These are phyloP conservation scores for Hypoxylon sp. DNA, from an alignment of 2,329 filamentous ascomycete species.

Conservation along the genomic window DNA sequence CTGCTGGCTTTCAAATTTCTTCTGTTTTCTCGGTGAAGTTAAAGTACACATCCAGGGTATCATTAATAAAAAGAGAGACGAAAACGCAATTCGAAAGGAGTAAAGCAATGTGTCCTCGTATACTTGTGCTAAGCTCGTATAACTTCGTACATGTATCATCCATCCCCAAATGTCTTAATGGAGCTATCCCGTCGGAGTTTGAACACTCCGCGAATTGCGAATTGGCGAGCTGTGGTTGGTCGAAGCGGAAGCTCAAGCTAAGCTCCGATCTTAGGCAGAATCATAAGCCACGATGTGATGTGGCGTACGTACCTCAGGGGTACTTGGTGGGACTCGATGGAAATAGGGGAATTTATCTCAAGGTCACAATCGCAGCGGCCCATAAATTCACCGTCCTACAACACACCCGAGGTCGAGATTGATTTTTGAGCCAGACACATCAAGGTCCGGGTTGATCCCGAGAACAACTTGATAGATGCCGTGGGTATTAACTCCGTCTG, in stretches of 20 bases:
- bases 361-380: neutral
- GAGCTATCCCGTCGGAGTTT: slow-evolving; percentile 23
- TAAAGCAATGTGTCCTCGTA: slow-evolving; percentile 31
- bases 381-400: neutral
- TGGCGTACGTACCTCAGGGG: neutral
- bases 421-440: too few species aligned
- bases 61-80: too few species aligned
- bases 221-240: slow-evolving; percentile 29
- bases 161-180: slow-evolving; percentile 14
- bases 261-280: neutral
- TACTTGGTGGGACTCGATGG: too few species aligned
- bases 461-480: neutral
- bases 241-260: slow-evolving; percentile 3
- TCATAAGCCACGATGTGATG: slow-evolving; percentile 20
- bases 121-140: slow-evolving; percentile 6
- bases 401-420: too few species aligned
- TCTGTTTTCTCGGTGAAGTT: too few species aligned
- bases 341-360: slow-evolving; percentile 12
- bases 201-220: slow-evolving; percentile 27
- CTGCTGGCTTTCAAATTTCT: too few species aligned
- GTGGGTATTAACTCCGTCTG: slow-evolving; percentile 3
- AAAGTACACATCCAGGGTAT: too few species aligned
- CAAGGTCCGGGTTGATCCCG: slow-evolving; percentile 4
- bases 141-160: slow-evolving; percentile 5
- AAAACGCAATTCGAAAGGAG: neutral